Evolutionary conservation across 768 basidiomycete species (phyloP), one percentile per base, ranked within the genome.

Genomic region (Naganishia friedmannii): DNA sequence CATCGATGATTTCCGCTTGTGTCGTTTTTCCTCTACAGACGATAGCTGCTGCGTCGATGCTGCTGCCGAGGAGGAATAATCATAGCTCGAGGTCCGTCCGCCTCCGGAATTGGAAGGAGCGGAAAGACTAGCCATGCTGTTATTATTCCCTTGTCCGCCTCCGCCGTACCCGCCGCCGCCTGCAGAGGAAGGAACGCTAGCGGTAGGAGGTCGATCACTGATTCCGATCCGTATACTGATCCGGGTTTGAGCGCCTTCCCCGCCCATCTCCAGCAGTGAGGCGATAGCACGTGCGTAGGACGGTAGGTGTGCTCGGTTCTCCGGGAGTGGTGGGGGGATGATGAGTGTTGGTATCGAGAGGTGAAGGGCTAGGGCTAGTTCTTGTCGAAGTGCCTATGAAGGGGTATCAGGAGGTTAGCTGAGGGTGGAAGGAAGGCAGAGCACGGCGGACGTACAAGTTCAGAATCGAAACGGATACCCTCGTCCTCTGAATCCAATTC

Each of bases 391-490:
- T 13, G 96, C 95, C 93, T 95, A 23, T n/a, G n/a, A n/a, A 3
- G 12, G 39, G 39, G 21, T 3, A 7, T 28, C 21, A 46, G 5
- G 6, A 46, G 37, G 3, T n/a, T 26, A 37, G 9, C 28, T 7
- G 48, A 32, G 3, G 34, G n/a, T n/a, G n/a, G 4, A 37, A 3
- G 29, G 17, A 5, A 37, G 17, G 34, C n/a, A 15, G 10, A 21
- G 31, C 1, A 39, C 1, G 15, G n/a, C 10, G 5, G 12, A 55
- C 90, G 82, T 80, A 93, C 93, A 67, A 95, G 90, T 82, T 95
- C 96, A 54, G 93, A 90, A 78, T 99, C 96, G 75, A 95, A 92
- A 54, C 96, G 87, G 66, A 98, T 88, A 85, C 94, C 92, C 75
- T 93, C 92, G 81, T 97, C 93, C 0, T 86, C 83, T 9, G 92